A percentile compares a stretch with the other conserved stretches of the same genome.
phyloP scores from a whole-genome alignment of 805 yeast species.

The Metschnikowia cerradonensis region DNA sequence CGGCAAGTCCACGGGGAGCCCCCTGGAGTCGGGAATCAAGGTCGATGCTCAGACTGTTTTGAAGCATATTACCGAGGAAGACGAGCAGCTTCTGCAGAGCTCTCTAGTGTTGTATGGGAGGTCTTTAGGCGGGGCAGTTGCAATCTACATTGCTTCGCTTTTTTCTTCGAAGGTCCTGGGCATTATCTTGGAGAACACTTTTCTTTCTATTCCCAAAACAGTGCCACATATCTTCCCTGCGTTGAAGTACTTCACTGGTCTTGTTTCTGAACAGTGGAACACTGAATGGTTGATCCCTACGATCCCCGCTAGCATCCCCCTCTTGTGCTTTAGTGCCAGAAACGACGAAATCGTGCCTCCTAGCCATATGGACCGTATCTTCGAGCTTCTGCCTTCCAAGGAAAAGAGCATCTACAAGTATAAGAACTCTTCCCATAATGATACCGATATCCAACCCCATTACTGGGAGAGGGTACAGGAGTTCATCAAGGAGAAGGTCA shows the following conservation, averaged over 20 bases:
- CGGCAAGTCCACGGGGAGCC: conserved; percentile 72
- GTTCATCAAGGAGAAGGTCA: conserved; percentile 47
- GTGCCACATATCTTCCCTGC: conserved; percentile 73
- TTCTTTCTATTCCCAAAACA: conserved; percentile 65
- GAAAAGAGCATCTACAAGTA: conserved; percentile 52
- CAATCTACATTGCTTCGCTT: conserved; percentile 70
- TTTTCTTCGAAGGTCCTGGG: conserved; percentile 53
- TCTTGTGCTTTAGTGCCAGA: conserved; percentile 66
- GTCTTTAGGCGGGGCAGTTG: conserved; percentile 93
- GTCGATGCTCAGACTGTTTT: conserved; percentile 74
- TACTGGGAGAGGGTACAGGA: conserved; percentile 72
- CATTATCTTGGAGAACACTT: conserved; percentile 81
- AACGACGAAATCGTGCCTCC: conserved; percentile 93
- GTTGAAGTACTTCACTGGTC: conserved; percentile 47
- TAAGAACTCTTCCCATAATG: conserved; percentile 72
- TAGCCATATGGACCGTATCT: conserved; percentile 65
- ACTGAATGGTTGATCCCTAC: conserved; percentile 59
- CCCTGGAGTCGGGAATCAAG: conserved; percentile 77
- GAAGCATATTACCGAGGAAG: conserved; percentile 47
- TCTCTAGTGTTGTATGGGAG: conserved; percentile 75
- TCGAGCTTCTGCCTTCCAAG: conserved; percentile 45
- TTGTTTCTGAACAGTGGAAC: conserved; percentile 83
- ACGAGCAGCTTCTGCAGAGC: conserved; percentile 49
- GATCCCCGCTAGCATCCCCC: conserved; percentile 55
- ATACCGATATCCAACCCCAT: conserved; percentile 67